Evolutionary conservation across 75 land plant genomes (phyloP).

Genomic region (Pseudotsuga menziesii): DNA sequence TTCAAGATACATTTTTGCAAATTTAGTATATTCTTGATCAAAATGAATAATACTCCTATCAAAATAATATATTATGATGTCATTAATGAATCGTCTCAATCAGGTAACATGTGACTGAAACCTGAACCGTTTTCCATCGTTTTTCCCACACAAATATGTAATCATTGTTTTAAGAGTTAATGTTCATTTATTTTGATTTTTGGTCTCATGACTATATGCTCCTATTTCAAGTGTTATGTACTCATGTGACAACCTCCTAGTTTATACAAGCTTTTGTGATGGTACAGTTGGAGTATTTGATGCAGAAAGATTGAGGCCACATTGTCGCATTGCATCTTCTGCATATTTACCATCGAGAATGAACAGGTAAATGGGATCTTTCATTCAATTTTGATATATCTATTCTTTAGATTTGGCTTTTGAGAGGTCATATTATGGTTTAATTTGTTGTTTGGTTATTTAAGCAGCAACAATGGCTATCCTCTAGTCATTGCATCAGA

Average conservation of each 20-base stretch:
- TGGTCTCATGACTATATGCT: too few species aligned
- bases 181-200: too few species aligned
- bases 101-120: too few species aligned
- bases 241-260: slow-evolving; percentile 61
- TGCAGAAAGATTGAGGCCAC: slow-evolving; percentile 49
- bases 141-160: too few species aligned
- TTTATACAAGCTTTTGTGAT: slow-evolving; percentile 71
- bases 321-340: slow-evolving; percentile 60
- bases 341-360: slow-evolving; percentile 31
- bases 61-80: too few species aligned
- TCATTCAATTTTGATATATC: neutral
- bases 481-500: slow-evolving; percentile 76
- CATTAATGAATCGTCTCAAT: too few species aligned
- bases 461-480: slow-evolving; percentile 24
- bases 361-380: neutral
- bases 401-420: slow-evolving; percentile 13
- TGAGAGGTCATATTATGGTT: neutral
- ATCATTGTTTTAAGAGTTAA: too few species aligned
- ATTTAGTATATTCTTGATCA: too few species aligned
- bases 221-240: too few species aligned
- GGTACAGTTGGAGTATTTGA: slow-evolving; percentile 72
- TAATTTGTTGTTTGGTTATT: neutral
- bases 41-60: too few species aligned
- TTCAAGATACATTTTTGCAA: too few species aligned
- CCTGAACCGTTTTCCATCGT: too few species aligned